Conservation (phyloP, 2,329 filamentous ascomycete genomes). For the Shiraia bambusicola region DNA sequence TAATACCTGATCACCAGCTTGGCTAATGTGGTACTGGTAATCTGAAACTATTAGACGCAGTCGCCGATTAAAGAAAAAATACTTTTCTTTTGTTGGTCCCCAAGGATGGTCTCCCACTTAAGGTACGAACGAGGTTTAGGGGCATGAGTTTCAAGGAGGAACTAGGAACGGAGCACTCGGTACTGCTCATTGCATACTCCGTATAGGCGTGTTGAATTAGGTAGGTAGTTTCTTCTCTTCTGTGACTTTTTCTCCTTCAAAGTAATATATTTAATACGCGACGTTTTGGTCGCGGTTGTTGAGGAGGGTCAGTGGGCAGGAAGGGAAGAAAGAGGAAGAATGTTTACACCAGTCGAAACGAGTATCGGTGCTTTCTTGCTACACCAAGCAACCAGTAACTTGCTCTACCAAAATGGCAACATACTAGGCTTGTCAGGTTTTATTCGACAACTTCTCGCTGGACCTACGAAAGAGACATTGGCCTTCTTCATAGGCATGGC, state of each 20-base stretch:
- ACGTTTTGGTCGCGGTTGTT: neutral
- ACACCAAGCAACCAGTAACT: slow-evolving; percentile 52
- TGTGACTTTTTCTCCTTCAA: neutral
- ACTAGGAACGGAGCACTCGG: no score
- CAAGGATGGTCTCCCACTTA: slow-evolving; percentile 9
- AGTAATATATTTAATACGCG: no score
- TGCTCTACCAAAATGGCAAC: slow-evolving; percentile 55
- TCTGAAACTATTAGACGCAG: no score
- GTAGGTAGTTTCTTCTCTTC: neutral
- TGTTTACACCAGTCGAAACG: slow-evolving; percentile 58
- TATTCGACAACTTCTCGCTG: slow-evolving; percentile 45
- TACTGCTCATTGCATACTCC: no score
- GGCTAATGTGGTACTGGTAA: slow-evolving; percentile 13
- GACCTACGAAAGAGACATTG: slow-evolving; percentile 46
- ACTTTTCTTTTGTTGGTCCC: slow-evolving; percentile 14
- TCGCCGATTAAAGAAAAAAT: slow-evolving; percentile 21
- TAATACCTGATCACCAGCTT: slow-evolving; percentile 3
- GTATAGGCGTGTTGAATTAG: neutral
- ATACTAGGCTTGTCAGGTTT: slow-evolving; percentile 55
- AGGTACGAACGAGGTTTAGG: neutral
- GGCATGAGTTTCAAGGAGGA: neutral
- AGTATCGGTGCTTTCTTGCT: slow-evolving; percentile 54
- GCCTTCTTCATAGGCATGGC: slow-evolving; percentile 51
- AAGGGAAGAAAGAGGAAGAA: slow-evolving; percentile 19
- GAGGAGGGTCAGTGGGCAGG: neutral